phyloP scores from a whole-genome alignment of 306 rosid genomes.

The Senna siamea region DNA sequence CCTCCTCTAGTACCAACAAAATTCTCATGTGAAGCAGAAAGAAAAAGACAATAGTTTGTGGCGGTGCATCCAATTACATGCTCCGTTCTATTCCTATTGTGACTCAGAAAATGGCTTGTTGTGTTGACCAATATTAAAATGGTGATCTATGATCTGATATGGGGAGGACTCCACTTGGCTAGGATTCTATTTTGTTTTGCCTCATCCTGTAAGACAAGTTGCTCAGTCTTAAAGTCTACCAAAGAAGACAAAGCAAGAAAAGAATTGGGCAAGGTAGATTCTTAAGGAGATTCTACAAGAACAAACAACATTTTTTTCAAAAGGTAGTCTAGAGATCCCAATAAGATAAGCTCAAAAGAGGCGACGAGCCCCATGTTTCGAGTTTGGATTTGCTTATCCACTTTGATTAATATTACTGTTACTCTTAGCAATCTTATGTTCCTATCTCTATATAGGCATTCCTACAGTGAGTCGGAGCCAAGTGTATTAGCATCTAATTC shows the following conservation, averaged over 20 bases:
- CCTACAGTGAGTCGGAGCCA: not conserved
- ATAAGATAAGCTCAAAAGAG: not conserved
- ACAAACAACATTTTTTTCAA: not conserved
- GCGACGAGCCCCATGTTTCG: not conserved
- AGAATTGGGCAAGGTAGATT: not conserved
- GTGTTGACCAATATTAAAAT: not conserved
- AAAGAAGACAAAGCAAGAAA: not conserved
- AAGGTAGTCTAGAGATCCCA: not conserved
- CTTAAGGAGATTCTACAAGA: not conserved
- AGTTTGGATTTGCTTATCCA: conserved; percentile 12
- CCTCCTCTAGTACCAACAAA: not conserved
- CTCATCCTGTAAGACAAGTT: not conserved
- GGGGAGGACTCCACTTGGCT: conserved; percentile 4
- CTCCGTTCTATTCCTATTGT: conserved; percentile 6
- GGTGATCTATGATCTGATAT: not conserved
- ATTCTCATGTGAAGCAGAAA: not conserved
- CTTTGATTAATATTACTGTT: not conserved
- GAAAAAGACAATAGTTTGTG: conserved; percentile 2
- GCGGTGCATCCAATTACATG: conserved; percentile 7
- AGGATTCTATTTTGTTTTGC: not conserved
- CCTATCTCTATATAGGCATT: not conserved
- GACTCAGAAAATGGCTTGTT: not conserved
- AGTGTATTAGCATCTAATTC: conserved; percentile 11
- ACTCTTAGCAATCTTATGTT: not conserved
- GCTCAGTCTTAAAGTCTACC: conserved; percentile 13